phyloP scores from a whole-genome alignment of 2,329 filamentous ascomycete genomes.

The Cadophora gregata region DNA sequence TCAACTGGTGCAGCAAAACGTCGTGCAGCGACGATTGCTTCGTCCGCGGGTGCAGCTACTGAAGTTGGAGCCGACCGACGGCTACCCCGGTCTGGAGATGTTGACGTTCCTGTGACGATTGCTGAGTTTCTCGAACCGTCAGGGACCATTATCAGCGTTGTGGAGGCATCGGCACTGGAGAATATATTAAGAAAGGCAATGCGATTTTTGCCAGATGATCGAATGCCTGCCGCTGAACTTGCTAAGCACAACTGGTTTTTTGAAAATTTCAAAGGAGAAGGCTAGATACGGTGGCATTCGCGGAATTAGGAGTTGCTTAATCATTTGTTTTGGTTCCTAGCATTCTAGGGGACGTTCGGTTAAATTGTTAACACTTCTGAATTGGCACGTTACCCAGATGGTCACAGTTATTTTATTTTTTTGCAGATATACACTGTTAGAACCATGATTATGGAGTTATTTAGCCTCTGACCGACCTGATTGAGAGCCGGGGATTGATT shows the following conservation, averaged over 20 bases:
- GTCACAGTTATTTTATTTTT: too few species aligned
- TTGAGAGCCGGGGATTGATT: background rate
- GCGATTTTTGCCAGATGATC: slow-evolving; percentile 29
- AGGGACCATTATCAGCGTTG: slow-evolving; percentile 25
- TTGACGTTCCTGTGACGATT: background rate
- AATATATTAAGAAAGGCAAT: slow-evolving; percentile 27
- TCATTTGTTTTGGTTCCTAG: background rate
- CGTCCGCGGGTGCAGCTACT: background rate
- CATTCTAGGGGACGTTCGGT: background rate
- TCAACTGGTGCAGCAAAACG: slow-evolving; percentile 3
- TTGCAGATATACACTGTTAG: too few species aligned
- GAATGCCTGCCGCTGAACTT: slow-evolving; percentile 21
- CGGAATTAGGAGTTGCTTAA: background rate
- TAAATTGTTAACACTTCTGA: too few species aligned
- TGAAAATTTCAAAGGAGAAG: slow-evolving; percentile 4
- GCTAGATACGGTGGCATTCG: background rate
- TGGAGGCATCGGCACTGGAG: slow-evolving; percentile 26
- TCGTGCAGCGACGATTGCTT: background rate
- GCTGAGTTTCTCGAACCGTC: slow-evolving; percentile 28
- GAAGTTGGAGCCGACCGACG: background rate
- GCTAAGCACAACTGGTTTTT: slow-evolving; percentile 30
- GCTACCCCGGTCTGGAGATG: background rate
- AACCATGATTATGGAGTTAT: background rate
- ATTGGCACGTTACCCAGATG: too few species aligned
- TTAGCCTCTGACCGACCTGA: background rate